Percentiles rank a stretch among this genome's conserved stretches.
phyloP scores from a whole-genome alignment of 345 rosid species.

The Eucalyptus victrix region DNA sequence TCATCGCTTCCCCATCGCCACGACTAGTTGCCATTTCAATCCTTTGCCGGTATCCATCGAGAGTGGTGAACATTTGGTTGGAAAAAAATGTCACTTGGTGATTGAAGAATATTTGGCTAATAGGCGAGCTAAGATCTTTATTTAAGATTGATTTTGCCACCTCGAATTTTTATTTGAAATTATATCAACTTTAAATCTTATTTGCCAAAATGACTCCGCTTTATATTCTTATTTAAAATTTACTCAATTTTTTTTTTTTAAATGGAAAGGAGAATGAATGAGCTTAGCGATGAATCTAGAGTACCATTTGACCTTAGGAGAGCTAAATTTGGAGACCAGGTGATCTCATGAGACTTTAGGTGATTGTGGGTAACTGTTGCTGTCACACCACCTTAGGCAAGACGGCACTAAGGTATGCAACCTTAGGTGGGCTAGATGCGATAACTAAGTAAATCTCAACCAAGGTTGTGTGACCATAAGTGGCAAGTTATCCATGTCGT shows the following conservation, averaged over 20 bases:
- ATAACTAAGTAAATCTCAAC: not conserved
- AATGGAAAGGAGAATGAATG: not conserved
- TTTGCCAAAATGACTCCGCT: fast-evolving
- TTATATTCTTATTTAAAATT: too few species aligned
- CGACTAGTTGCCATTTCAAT: too few species aligned
- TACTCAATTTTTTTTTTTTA: too few species aligned
- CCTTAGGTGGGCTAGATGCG: not conserved
- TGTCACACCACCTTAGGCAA: not conserved
- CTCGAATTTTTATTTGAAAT: fast-evolving
- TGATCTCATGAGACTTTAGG: fast-evolving
- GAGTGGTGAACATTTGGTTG: too few species aligned
- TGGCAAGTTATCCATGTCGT: fast-evolving
- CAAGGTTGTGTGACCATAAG: not conserved
- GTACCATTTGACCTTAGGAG: fast-evolving
- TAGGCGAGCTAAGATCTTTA: fast-evolving
- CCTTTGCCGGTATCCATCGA: fast-evolving
- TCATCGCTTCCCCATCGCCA: too few species aligned
- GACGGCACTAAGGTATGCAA: fast-evolving
- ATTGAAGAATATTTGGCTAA: too few species aligned
- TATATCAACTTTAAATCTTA: too few species aligned
- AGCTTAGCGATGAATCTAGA: fast-evolving
- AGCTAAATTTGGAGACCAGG: not conserved
- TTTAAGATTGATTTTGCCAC: fast-evolving
- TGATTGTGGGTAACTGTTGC: fast-evolving
- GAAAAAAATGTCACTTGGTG: too few species aligned